Evolutionary conservation across 495 filamentous ascomycete genomes (phyloP).

Genomic region (Podospora comata): DNA sequence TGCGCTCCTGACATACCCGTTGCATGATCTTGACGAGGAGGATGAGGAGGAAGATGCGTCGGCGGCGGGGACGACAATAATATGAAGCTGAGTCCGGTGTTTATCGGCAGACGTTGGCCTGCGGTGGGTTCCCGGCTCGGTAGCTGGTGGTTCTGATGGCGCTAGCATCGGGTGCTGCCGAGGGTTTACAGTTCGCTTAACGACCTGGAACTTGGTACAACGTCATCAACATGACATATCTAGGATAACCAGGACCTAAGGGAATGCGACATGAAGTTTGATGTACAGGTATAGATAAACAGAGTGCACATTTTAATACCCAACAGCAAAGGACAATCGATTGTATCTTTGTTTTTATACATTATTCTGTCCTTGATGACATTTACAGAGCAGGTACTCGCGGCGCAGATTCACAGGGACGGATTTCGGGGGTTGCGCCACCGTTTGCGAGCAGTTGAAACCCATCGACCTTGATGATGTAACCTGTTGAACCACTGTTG

Average conservation of each 20-base stretch:
- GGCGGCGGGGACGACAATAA: conserved; percentile 31
- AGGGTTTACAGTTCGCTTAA: neutral
- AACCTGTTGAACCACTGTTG: neutral
- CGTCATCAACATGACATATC: neutral
- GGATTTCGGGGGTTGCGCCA: neutral
- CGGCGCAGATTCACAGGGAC: neutral
- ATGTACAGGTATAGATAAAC: too few relatives aligned
- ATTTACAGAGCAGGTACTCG: too few relatives aligned
- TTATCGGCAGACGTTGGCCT: neutral
- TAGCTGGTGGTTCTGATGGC: neutral
- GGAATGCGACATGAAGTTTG: too few relatives aligned
- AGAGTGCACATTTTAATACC: too few relatives aligned
- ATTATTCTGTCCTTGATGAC: too few relatives aligned
- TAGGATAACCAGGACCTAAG: too few relatives aligned
- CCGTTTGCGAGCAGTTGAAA: neutral
- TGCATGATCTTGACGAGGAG: conserved; percentile 69
- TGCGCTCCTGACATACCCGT: conserved; percentile 84
- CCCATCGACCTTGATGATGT: neutral
- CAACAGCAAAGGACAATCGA: too few relatives aligned
- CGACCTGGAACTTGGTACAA: neutral
- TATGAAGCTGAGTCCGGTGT: conserved; percentile 31
- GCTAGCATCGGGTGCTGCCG: neutral
- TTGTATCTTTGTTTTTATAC: too few relatives aligned
- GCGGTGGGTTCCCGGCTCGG: neutral
- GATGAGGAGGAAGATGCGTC: conserved; percentile 53